Evolutionary conservation across 1,284 basidiomycete species (phyloP), one percentile per base, ranked within the genome.

Genomic region (Xerocomus nothofagi): DNA sequence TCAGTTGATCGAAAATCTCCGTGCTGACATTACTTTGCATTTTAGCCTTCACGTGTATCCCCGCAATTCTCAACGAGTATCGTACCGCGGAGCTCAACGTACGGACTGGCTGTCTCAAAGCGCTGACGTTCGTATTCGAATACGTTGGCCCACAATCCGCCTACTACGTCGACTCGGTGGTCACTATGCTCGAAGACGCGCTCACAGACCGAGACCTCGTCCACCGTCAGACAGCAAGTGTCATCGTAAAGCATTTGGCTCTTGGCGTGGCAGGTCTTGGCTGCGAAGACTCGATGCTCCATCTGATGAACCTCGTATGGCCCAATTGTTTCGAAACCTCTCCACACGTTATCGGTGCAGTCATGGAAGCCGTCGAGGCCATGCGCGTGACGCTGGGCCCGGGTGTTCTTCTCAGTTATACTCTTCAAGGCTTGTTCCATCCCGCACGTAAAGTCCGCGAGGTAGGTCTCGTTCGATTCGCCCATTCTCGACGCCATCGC

Each of bases 91-190:
- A 99, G 68, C 80, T 99, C 54, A 99, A 99, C 70, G 97, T 99
- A 38, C 89, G 97, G 47, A 99, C 96, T n/a, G 97, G 97, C 54
- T 99, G 96, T 82, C 78, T 99, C 55, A 99, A 99, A 70, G 95
- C 97, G 1, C 79, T 99, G 24, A 94, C 95, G 5, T 99, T 98
- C 78, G 89, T 99, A 52, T 99, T 99, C 67, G 97, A 99, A 77
- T 99, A 99, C 66, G 96, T 99, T 61, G 97, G 97, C n/a, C 97
- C 98, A 34, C 96, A 98, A 77, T 95, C 93, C 24, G 96, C 97
- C 32, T 97, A 98, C 75, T 99, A 99, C 69, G 90, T 91, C 64
- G 93, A 98, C 72, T 96, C 93, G 1, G 93, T 98, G 17, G 90
- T 98, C 47, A 95, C 93, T 11, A 94, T 98, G 80, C 83, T 99